phyloP scores from a whole-genome alignment of 2,329 filamentous ascomycete species.

The Ophiostoma australiae region DNA sequence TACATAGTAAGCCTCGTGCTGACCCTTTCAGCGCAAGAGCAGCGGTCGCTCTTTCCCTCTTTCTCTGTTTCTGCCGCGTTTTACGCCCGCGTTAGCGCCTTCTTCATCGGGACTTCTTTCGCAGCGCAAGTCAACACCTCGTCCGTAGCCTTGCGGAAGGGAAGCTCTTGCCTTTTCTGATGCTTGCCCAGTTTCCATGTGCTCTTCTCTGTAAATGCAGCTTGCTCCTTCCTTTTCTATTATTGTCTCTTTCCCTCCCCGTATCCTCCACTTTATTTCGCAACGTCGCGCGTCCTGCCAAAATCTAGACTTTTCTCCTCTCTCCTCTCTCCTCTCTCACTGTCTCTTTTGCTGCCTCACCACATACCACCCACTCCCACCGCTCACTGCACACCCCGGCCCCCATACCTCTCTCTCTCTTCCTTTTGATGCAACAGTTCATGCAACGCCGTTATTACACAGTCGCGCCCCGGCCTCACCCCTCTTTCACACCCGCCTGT shows the following conservation, averaged over 20 bases:
- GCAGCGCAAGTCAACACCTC: neutral
- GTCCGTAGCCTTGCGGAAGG: neutral
- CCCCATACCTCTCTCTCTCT: neutral
- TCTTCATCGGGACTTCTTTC: neutral
- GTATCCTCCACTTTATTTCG: neutral
- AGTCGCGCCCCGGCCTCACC: neutral
- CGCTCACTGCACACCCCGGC: no score
- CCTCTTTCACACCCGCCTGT: neutral
- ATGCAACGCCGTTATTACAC: neutral
- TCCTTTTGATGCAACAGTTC: neutral
- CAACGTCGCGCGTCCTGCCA: neutral
- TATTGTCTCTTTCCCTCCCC: neutral
- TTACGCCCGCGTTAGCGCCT: neutral
- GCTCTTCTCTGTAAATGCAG: neutral
- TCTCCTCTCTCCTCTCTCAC: neutral
- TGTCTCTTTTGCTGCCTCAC: neutral
- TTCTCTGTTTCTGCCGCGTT: neutral
- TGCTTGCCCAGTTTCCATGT: neutral
- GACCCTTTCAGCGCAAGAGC: neutral
- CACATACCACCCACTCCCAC: neutral
- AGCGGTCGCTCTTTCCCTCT: neutral
- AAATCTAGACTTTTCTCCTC: neutral
- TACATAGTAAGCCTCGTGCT: neutral
- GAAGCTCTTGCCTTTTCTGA: neutral
- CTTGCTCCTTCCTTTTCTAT: neutral